Percentiles rank a stretch among this genome's conserved stretches.
phyloP scores from a whole-genome alignment of 2,329 filamentous ascomycete species.

The Atkinsonella texensis region DNA sequence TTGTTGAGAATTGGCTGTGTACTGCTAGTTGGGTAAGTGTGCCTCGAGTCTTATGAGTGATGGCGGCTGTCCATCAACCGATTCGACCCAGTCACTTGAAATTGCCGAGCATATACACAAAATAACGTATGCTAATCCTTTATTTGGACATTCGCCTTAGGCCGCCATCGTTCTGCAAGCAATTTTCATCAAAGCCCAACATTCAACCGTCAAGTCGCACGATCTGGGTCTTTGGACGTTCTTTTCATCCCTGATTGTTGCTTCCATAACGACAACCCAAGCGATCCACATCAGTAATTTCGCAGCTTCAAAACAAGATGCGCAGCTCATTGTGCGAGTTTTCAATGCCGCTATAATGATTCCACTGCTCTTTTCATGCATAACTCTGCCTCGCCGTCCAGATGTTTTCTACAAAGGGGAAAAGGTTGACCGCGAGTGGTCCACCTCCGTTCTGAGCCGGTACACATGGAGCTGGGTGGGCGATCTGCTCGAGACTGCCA shows the following conservation, averaged over 20 bases:
- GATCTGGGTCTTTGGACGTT: conserved; percentile 40
- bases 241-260: conserved; percentile 33
- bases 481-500: conserved; percentile 40
- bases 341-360: conserved; percentile 33
- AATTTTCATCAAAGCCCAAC: conserved; percentile 33
- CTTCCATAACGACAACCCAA: conserved; percentile 32
- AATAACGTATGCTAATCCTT: not conserved
- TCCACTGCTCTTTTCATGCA: conserved; percentile 33
- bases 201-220: conserved; percentile 39
- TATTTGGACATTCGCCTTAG: conserved; percentile 20
- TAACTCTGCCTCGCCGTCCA: conserved; percentile 54
- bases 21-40: conserved; percentile 51
- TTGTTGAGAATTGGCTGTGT: conserved; percentile 47
- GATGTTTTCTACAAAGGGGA: conserved; percentile 48
- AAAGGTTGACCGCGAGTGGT: conserved; percentile 51
- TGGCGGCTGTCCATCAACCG: too few species aligned
- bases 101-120: not conserved
- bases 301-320: conserved; percentile 21
- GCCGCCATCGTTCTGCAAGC: conserved; percentile 40
- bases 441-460: conserved; percentile 45
- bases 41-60: too few species aligned
- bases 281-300: conserved; percentile 23
- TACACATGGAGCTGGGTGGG: conserved; percentile 56
- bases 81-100: too few species aligned
- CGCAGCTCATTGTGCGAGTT: conserved; percentile 32